Evolutionary conservation across 1,284 basidiomycete genomes (phyloP).

Genomic region (Flammula alnicola): DNA sequence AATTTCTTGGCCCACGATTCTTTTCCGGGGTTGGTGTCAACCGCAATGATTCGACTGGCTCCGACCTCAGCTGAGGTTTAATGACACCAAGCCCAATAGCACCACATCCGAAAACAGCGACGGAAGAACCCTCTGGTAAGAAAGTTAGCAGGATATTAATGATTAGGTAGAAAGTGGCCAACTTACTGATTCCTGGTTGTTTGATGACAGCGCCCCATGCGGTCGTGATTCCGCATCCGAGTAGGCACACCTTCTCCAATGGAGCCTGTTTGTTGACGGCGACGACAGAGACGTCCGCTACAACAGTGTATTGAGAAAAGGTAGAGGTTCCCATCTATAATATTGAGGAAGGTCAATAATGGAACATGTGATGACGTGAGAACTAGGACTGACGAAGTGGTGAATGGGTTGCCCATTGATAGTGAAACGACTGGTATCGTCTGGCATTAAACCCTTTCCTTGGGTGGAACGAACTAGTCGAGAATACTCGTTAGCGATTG

Average conservation of each 20-base stretch:
- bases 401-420: constrained; percentile 87
- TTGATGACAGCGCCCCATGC: constrained; percentile 90
- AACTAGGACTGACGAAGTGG: constrained; percentile 78
- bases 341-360: neutral
- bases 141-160: neutral
- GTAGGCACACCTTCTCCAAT: constrained; percentile 92
- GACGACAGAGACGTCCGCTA: constrained; percentile 96
- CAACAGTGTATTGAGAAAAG: constrained; percentile 99
- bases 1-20: constrained; percentile 91
- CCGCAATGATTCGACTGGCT: constrained; percentile 88
- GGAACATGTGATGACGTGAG: neutral
- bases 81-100: constrained; percentile 96
- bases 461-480: constrained; percentile 87
- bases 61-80: constrained; percentile 82
- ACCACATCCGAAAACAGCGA: constrained; percentile 95
- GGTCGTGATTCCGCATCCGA: constrained; percentile 98
- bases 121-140: constrained; percentile 75
- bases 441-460: constrained; percentile 97
- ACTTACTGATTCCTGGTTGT: constrained; percentile 74
- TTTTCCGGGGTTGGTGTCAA: constrained; percentile 90
- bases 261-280: constrained; percentile 87
- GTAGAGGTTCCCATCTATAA: constrained; percentile 96
- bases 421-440: constrained; percentile 90
- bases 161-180: neutral
- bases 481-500: neutral